Conservation (phyloP, 768 basidiomycete species). For the Neoboletus magnificus region DNA sequence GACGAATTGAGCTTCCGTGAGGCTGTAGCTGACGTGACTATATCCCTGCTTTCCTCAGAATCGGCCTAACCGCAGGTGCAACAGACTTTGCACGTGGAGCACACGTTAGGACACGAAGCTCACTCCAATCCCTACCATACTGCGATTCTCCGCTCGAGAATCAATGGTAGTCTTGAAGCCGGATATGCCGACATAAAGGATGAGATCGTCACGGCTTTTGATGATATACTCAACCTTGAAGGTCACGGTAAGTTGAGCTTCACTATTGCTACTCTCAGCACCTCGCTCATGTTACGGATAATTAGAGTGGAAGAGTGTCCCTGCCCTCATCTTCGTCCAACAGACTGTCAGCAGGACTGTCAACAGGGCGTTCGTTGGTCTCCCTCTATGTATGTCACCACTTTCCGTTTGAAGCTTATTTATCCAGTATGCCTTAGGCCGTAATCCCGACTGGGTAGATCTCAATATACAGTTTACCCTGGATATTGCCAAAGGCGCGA, state of each 20-base stretch:
- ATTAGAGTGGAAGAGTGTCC: slow-evolving; percentile 15
- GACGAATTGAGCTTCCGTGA: slow-evolving; percentile 35
- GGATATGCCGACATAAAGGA: slow-evolving; percentile 41
- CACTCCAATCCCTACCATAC: slow-evolving; percentile 31
- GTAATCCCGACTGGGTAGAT: slow-evolving; percentile 28
- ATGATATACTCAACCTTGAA: slow-evolving; percentile 31
- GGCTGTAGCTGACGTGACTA: slow-evolving; percentile 10
- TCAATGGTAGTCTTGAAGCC: slow-evolving; percentile 38
- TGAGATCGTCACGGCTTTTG: slow-evolving; percentile 42
- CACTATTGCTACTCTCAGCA: not conserved
- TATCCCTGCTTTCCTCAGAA: not conserved
- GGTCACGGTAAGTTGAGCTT: slow-evolving; percentile 13
- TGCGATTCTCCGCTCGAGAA: slow-evolving; percentile 25
- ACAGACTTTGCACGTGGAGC: slow-evolving; percentile 36
- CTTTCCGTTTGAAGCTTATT: not conserved
- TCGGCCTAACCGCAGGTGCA: not conserved
- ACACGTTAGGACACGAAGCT: slow-evolving; percentile 37
- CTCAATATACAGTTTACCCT: slow-evolving; percentile 30
- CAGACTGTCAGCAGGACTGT: slow-evolving; percentile 5
- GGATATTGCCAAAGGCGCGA: slow-evolving; percentile 1
- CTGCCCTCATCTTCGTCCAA: not conserved
- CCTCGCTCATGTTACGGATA: not conserved
- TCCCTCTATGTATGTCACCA: slow-evolving; percentile 13
- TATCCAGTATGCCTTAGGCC: not conserved
- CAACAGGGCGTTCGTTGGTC: slow-evolving; percentile 13